Evolutionary conservation across 768 basidiomycete species (phyloP), one percentile per base, ranked within the genome.

Genomic region (Boletus eberwhitei): DNA sequence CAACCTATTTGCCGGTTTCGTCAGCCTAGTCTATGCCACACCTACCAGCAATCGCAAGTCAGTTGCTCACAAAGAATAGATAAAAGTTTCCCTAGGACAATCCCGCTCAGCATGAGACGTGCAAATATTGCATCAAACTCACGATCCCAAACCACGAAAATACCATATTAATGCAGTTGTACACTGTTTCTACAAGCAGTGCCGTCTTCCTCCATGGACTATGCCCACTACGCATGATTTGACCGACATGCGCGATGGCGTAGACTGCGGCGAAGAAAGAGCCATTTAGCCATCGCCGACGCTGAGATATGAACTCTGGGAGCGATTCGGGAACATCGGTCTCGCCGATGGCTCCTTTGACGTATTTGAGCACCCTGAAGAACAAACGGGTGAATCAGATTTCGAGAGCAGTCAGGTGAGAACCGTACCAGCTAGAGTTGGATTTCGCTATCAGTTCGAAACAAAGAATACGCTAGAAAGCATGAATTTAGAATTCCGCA

Each of bases 241-340:
- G 69, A 47, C 69, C 71, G 8, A 68, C 69, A 48, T 98, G 94
- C 4, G 90, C 90, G 42, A 98, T 83, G 3, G 96, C 90, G 71
- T 98, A 99, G 8, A 92, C 87, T 6, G 91, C 88, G 8, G 94
- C 95, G 63, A 98, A 98, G 75, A 98, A 93, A 2, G 92, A 95
- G 2, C 96, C 95, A 59, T 91, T 90, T 5, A 91, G 77, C 89
- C 87, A 95, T 60, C 93, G 84, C 47, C 93, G 81, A 7, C 94
- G 85, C 64, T 98, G 96, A 54, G 82, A 81, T 66, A 97, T 98
- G 68, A 97, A 98, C 71, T 98, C 96, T 4, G 94, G 86, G 16
- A 97, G 81, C 1, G 84, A 81, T 63, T 96, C 95, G 3, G 95
- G 95, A 6, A 98, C 95, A 70, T 98, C 94, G 0, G 93, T 96